These are phyloP conservation scores for Quercus cerris DNA, from an alignment of 306 rosid genomes.

Conservation along the genomic window DNA sequence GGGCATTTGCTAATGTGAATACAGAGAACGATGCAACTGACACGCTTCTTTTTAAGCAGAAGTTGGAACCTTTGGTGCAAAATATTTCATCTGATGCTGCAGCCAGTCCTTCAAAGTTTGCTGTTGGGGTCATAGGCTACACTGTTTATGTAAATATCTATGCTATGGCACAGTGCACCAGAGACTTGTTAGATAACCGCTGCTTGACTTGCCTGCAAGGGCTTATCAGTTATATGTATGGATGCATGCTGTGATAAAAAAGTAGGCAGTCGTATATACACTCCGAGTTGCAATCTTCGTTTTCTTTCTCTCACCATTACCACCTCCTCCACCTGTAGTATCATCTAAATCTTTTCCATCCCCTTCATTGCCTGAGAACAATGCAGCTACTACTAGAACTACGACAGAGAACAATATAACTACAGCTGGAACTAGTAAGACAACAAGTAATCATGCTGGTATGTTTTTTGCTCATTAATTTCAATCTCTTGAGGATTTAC, in stretches of 20 bases:
- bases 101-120: slow-evolving; percentile 20
- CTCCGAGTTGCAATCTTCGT: slow-evolving; percentile 25
- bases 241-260: neutral
- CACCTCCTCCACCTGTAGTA: neutral
- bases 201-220: slow-evolving; percentile 29
- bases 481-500: no score
- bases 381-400: no score
- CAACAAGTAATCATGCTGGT: slow-evolving; percentile 6
- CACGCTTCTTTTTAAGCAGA: neutral
- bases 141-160: neutral
- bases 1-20: neutral
- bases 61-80: slow-evolving; percentile 1
- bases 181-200: slow-evolving; percentile 8
- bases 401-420: neutral
- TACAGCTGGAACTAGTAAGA: neutral
- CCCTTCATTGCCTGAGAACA: no score
- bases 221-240: neutral
- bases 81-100: slow-evolving; percentile 15
- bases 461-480: no score
- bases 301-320: slow-evolving; percentile 8
- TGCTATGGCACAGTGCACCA: slow-evolving; percentile 25
- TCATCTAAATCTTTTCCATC: no score
- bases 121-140: neutral
- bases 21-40: slow-evolving; percentile 6
- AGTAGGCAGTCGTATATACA: slow-evolving; percentile 8